Conservation (phyloP, 2,329 filamentous ascomycete species). For the Aphanocladium album region DNA sequence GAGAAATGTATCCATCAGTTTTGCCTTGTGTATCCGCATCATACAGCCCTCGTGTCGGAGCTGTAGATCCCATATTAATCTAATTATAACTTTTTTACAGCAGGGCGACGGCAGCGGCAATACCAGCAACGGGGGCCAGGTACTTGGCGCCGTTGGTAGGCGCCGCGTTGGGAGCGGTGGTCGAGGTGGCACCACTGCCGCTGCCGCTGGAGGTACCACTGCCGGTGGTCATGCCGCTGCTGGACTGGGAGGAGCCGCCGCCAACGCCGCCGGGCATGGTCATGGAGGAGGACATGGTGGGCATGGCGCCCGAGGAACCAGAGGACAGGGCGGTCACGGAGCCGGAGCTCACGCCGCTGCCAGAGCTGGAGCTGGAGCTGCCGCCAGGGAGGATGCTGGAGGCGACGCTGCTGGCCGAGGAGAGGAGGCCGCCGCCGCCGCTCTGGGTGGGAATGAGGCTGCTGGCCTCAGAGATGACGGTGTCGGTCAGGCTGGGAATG, state of each 20-base stretch:
- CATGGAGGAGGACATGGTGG: not conserved
- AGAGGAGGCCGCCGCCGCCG: conserved; percentile 7
- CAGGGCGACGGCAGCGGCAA: conserved; percentile 13
- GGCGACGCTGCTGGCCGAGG: not conserved
- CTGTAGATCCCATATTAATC: conserved; percentile 3
- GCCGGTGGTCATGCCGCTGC: not conserved
- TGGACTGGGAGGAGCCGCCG: not conserved
- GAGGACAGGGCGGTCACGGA: not conserved
- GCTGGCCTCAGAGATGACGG: not conserved
- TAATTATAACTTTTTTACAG: conserved; percentile 5
- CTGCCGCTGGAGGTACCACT: not conserved
- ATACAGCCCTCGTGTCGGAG: not conserved
- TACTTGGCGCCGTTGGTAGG: conserved; percentile 9
- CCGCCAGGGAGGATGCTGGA: not conserved
- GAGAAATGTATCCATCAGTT: not conserved
- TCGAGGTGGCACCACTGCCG: not conserved
- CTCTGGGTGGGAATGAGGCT: not conserved
- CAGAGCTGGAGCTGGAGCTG: not conserved
- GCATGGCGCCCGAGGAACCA: not conserved
- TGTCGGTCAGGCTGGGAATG: not conserved
- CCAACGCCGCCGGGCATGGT: not conserved
- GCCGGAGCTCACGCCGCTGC: not conserved
- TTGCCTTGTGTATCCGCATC: not conserved
- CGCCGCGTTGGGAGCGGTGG: not conserved
- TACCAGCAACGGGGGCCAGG: conserved; percentile 10